Base-by-base conservation (phyloP, 140 eudicot genomes). In the Bidens hawaiensis region DNA sequence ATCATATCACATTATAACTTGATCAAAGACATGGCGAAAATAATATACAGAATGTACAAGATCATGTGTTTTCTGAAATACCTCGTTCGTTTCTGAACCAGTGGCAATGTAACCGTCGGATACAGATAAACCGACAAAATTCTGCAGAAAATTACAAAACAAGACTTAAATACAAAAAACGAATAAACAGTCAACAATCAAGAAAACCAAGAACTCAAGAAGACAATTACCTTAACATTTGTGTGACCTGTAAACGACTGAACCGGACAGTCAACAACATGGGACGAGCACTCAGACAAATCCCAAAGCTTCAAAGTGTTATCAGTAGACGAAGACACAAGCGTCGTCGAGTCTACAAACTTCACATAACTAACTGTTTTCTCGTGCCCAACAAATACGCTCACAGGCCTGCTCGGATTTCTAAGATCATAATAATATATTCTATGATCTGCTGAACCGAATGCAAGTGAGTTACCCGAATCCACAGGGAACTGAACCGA, bases 311-410 rank as follows among this genome's bases (percentile, higher is more conserved):
- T 86, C 62, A 86, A 19, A 3, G 95, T 83, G 72, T 83, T 86
- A 48, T 86, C 95, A 2, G 91, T 86, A 4, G 95, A 86, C 23
- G 91, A 75, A 23, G 95, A 86, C 26, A 86, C 93, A 17, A 90
- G 86, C 52, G 80, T 84, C 36, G 67, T 76, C 5, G 94, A 78
- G 70, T 90, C 90, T 15, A 90, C 73, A 68, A 87, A 90, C 73
- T 87, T 90, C 71, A 90, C 85, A 45, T 90, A 84, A 86, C 97
- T 90, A 69, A 90, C 88, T 19, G 96, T 90, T 64, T 80, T 90
- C 47, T 79, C 86, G 60, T 90, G 97, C 36, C 96, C 97, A 47
- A 79, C 69, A 67, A 90, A 71, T 52, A 89, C 82, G 82, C 85
- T 83, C 25, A 90, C 73, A 14, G 96, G 96, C 69, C 81, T 70